Conservation (phyloP, 73 alveolate genomes). For the Paramecium biaurelia region DNA sequence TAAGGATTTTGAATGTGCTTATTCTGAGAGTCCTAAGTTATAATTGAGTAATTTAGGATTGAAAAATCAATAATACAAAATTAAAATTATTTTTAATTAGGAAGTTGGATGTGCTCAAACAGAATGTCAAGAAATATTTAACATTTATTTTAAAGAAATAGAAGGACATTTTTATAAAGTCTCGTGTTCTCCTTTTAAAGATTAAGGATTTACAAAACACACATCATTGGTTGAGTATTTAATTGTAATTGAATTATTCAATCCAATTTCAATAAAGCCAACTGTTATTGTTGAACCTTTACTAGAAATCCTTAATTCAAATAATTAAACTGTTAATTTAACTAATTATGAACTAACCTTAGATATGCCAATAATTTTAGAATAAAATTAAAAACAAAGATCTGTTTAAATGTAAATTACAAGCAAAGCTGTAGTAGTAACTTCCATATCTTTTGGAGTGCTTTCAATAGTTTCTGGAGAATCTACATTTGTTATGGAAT, state of each 20-base stretch:
- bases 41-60: not conserved
- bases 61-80: not conserved
- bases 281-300: not conserved
- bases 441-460: not conserved
- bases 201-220: not conserved
- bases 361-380: not conserved
- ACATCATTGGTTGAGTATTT: not conserved
- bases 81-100: not conserved
- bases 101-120: not conserved
- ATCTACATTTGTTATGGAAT: not conserved
- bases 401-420: not conserved
- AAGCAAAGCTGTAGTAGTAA: not conserved
- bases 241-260: not conserved
- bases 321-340: not conserved
- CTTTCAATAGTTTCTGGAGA: not conserved
- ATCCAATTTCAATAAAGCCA: not conserved
- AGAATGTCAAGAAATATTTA: not conserved
- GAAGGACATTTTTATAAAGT: not conserved
- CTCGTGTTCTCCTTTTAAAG: not conserved
- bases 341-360: not conserved
- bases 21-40: not conserved
- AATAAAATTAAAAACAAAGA: not conserved
- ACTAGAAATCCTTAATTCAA: not conserved
- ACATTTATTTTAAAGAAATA: not conserved
- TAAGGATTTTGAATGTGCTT: not conserved